Evolutionary conservation across 2,329 filamentous ascomycete genomes (phyloP), one percentile per base, ranked within the genome.

Genomic region (Clonostachys chloroleuca): DNA sequence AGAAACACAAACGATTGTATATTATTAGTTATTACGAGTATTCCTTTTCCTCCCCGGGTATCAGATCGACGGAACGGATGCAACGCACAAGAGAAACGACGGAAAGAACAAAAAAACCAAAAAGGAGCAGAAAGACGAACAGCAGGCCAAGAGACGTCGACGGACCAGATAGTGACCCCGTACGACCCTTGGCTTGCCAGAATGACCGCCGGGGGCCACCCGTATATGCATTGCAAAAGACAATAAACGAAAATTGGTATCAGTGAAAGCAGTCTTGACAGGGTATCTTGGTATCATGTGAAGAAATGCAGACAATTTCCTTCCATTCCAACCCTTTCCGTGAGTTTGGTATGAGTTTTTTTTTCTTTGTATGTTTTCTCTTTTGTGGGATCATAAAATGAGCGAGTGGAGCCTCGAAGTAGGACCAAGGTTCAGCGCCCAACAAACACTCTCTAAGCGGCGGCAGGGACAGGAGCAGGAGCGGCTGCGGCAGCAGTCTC

Each of bases 241-340:
- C 51, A 50, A 57, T 51, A 58, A 55, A 53, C 35, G 34, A 49
- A 49, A 47, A 18, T 34, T 48, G 45, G 49, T 47, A 49, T 49
- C 44, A 46, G 47, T 46, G 37, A 54, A 58, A 60, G 56, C 58
- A 60, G 69, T 73, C 68, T 74, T 64, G 68, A 73, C 68, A 71
- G 74, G 74, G 74, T 77, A 76, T 77, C 73, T 75, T 69, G 70
- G 66, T 68, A 68, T 69, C 66, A 68, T 66, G 62, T 62, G 62
- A 67, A 66, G 61, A 77, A 77, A 78, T 77, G 74, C 75, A 77
- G 69, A 74, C 47, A 70, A 72, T 61, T 58, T 69, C 65, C 65
- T 64, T 66, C 70, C 72, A 67, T 66, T 72, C 70, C 60, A 45
- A 67, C 69, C 69, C 66, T 64, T 63, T 60, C 62, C 14, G 64